Percentiles rank a stretch among this genome's conserved stretches.
Evolutionary conservation across 768 basidiomycete species (phyloP).

Genomic region (Leccinum sublutescens): DNA sequence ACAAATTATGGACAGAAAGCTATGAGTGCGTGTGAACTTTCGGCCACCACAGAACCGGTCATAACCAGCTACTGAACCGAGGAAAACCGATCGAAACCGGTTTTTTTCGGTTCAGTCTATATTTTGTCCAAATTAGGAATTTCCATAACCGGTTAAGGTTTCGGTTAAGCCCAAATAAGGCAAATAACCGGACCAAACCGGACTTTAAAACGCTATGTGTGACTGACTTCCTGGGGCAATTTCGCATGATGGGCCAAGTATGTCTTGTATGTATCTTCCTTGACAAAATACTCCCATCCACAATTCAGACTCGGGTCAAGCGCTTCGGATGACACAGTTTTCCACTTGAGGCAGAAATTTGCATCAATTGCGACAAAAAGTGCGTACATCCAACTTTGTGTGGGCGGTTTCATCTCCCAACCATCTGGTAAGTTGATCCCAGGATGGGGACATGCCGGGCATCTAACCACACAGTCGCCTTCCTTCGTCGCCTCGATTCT

Average conservation of each 20-base stretch:
- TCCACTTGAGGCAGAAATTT: not conserved
- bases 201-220: no score
- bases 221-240: not conserved
- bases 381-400: not conserved
- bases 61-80: no score
- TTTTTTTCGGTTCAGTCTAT: no score
- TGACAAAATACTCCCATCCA: not conserved
- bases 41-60: no score
- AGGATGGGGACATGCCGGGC: not conserved
- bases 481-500: not conserved
- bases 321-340: not conserved
- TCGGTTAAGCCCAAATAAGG: no score
- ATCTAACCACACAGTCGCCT: not conserved
- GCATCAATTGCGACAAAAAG: not conserved
- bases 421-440: not conserved
- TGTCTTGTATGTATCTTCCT: not conserved
- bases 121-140: no score
- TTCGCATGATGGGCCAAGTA: not conserved
- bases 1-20: no score
- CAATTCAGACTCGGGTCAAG: not conserved
- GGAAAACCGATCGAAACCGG: no score
- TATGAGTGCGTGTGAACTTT: no score
- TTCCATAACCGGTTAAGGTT: no score
- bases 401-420: not conserved
- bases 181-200: no score